Conservation (phyloP, 352 stramenopile species). For the Phytophthora hibernalis region DNA sequence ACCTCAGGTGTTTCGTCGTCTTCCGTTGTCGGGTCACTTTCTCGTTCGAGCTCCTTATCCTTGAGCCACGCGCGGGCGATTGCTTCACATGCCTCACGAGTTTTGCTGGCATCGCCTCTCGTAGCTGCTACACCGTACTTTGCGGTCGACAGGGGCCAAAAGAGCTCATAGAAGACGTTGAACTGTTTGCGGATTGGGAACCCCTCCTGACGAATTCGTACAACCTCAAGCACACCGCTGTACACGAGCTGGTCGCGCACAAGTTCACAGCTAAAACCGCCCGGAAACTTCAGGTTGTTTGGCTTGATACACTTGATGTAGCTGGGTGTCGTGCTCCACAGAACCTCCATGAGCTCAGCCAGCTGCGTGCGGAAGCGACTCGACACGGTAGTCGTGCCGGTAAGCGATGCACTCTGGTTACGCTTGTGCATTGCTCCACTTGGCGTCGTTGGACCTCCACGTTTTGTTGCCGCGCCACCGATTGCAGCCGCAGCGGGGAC, state of each 20-base stretch:
- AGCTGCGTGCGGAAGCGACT: constrained; percentile 86
- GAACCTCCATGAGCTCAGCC: constrained; percentile 80
- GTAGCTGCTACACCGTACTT: constrained; percentile 38
- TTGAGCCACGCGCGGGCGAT: constrained; percentile 65
- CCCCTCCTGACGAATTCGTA: constrained; percentile 92
- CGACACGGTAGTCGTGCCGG: constrained; percentile 68
- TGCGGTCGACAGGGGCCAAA: constrained; percentile 55
- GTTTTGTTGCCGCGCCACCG: constrained; percentile 34
- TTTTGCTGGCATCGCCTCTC: constrained; percentile 27
- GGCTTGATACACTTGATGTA: constrained; percentile 97
- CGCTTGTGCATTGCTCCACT: constrained; percentile 35
- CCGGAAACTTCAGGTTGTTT: constrained; percentile 93
- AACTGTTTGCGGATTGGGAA: constrained; percentile 90
- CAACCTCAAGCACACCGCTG: constrained; percentile 93
- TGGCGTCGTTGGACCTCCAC: constrained; percentile 26
- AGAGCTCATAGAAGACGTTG: constrained; percentile 77
- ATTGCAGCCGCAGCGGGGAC: constrained; percentile 15
- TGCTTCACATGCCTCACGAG: constrained; percentile 49
- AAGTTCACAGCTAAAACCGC: constrained; percentile 88
- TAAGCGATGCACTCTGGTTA: constrained; percentile 59
- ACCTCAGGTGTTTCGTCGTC: constrained; percentile 25
- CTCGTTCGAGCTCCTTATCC: constrained; percentile 34
- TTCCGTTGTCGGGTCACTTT: constrained; percentile 6
- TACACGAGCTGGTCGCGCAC: constrained; percentile 93
- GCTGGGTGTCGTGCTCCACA: constrained; percentile 89